A percentile compares a stretch with the other conserved stretches of the same genome.
These are phyloP conservation scores for Penicillium sp. DNA, from an alignment of 2,329 filamentous ascomycete species.

Conservation along the genomic window DNA sequence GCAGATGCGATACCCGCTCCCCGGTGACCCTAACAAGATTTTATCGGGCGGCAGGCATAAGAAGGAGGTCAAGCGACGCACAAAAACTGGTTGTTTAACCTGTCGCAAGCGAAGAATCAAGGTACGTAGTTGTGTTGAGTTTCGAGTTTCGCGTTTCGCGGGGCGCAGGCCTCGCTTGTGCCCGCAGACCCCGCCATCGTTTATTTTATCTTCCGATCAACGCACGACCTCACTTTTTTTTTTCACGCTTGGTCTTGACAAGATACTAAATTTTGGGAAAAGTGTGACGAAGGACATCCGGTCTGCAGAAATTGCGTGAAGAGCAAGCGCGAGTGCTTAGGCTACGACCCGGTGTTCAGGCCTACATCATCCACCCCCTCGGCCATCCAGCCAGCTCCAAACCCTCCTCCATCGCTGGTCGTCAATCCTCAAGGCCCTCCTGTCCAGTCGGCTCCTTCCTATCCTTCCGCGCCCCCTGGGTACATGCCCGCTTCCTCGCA, in stretches of 20 bases:
- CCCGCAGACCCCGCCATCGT: slow-evolving; percentile 28
- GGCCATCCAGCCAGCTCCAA: slow-evolving; percentile 62
- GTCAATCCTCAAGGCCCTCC: slow-evolving; percentile 41
- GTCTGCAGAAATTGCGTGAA: slow-evolving; percentile 73
- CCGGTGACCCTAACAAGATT: slow-evolving; percentile 51
- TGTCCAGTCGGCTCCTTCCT: slow-evolving; percentile 26
- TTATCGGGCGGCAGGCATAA: slow-evolving; percentile 62
- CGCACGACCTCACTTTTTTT: slow-evolving; percentile 15
- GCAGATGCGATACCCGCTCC: slow-evolving; percentile 54
- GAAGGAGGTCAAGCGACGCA: slow-evolving; percentile 73
- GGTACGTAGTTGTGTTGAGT: slow-evolving; percentile 49
- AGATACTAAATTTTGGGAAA: slow-evolving; percentile 14
- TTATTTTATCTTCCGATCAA: slow-evolving; percentile 23
- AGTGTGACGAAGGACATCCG: slow-evolving; percentile 97
- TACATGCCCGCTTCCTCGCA: slow-evolving; percentile 41
- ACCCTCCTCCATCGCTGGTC: slow-evolving; percentile 42
- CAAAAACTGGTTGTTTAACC: slow-evolving; percentile 69
- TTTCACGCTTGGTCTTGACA: slow-evolving; percentile 18
- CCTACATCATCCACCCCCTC: slow-evolving; percentile 66
- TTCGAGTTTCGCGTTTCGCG: slow-evolving; percentile 18
- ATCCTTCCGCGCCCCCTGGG: slow-evolving; percentile 40
- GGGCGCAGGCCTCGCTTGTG: slow-evolving; percentile 27
- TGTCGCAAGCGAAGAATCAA: slow-evolving; percentile 69
- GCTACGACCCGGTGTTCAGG: slow-evolving; percentile 68
- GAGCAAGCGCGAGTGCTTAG: slow-evolving; percentile 65